Evolutionary conservation across 2,329 filamentous ascomycete genomes (phyloP).

Genomic region (Lasiodiplodia gonubiensis): DNA sequence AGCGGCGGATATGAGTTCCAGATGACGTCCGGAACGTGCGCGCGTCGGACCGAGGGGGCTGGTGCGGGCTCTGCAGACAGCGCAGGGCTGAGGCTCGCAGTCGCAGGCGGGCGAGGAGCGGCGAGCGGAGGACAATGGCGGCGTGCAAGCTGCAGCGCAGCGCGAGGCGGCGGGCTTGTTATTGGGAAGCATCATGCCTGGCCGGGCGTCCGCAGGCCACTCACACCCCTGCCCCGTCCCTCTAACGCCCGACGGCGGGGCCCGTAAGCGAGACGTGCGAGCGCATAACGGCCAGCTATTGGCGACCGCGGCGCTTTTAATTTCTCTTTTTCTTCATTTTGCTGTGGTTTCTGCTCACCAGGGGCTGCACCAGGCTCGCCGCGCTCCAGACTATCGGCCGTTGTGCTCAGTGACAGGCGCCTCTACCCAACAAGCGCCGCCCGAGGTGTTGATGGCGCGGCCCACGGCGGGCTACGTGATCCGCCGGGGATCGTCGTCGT

Average conservation of each 20-base stretch:
- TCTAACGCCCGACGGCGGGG: constrained; percentile 16
- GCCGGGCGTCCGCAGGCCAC: not conserved
- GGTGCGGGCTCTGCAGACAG: not conserved
- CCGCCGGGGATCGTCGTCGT: constrained; percentile 17
- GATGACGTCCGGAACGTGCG: constrained; percentile 18
- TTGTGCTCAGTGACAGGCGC: not conserved
- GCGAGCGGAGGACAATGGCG: constrained; percentile 5
- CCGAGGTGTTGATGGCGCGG: not conserved
- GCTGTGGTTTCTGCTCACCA: not conserved
- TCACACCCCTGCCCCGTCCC: constrained; percentile 17
- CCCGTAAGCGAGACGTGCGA: not conserved
- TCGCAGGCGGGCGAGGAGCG: not conserved
- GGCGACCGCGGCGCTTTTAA: constrained; percentile 22
- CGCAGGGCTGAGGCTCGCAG: constrained; percentile 4
- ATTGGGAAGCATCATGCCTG: constrained; percentile 17
- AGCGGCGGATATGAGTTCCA: constrained; percentile 17
- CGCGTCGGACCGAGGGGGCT: not conserved
- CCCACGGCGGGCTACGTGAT: constrained; percentile 18
- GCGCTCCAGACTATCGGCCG: constrained; percentile 12
- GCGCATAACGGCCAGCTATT: constrained; percentile 26
- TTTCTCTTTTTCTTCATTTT: constrained; percentile 17
- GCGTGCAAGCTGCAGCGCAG: not conserved
- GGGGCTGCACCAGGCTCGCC: constrained; percentile 10
- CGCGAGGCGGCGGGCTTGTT: constrained; percentile 18
- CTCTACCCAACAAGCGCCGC: not conserved